Evolutionary conservation across 768 basidiomycete genomes (phyloP), one percentile per base, ranked within the genome.

Genomic region (Rhodotorula babjevae): DNA sequence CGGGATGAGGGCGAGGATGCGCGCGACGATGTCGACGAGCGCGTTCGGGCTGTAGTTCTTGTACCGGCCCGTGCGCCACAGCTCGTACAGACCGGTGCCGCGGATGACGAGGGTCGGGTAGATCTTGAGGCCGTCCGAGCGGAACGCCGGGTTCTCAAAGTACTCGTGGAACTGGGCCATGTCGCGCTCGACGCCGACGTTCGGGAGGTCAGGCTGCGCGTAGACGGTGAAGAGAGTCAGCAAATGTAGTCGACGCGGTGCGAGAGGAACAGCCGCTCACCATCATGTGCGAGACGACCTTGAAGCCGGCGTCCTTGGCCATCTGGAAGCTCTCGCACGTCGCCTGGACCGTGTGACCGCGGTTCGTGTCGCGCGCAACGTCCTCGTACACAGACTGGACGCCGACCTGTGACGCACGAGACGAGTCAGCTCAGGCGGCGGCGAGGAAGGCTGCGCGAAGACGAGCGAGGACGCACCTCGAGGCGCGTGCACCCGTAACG

Each of bases 11-110:
- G 96, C 94, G 76, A 99, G 84, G 78, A 99, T 94, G 65, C 95
- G 84, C 56, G 96, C 96, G 23, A 99, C 92, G 42, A 98, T 92
- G 78, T 99, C 96, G 29, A 98, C 94, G 49, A 99, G 84, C 18
- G 97, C 92, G 78, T 98, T 98, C n/a, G 96, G 92, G 16, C 94
- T 96, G 81, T 99, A 99, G 80, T 99, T 99, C 83, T 96, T 98
- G 71, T 79, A 78, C 57, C 78, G 62, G 15, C 78, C 78, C 5
- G 78, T 79, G 4, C 78, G 67, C 79, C 78, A 79, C 25, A 78
- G 73, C 61, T 79, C 79, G 69, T 79, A 77, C 75, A 95, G 81
- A 18, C 93, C 93, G 0, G 96, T 99, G 31, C 96, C 96, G 33
- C 96, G 87, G 80, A 99, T 99, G 64, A 99, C 96, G 62, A 99